Conservation (phyloP, 176 grass and related monocot genomes). For the Aegilops speltoides region DNA sequence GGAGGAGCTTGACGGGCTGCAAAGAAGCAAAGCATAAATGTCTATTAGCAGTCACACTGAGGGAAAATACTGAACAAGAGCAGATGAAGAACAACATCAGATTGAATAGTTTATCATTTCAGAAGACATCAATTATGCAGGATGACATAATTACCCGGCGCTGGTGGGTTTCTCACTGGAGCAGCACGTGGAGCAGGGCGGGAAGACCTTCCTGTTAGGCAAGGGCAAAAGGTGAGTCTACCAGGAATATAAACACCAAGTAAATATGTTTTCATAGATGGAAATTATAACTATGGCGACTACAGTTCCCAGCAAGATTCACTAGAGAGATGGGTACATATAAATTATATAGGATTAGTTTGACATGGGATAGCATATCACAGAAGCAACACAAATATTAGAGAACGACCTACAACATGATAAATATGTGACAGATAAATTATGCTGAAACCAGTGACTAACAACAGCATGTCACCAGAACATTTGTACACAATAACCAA, state of each 20-base stretch:
- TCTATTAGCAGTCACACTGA: not conserved
- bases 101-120: not conserved
- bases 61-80: not conserved
- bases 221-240: not conserved
- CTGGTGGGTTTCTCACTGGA: constrained; percentile 65
- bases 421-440: not conserved
- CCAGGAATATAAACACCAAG: not conserved
- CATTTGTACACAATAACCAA: not conserved
- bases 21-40: not conserved
- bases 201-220: constrained; percentile 60
- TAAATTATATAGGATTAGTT: not conserved
- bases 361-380: not conserved
- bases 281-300: not conserved
- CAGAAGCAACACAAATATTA: not conserved
- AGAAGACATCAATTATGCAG: not conserved
- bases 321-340: not conserved
- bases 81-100: not conserved
- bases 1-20: constrained; percentile 62
- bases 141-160: constrained; percentile 47
- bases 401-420: not conserved
- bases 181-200: constrained; percentile 72
- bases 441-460: not conserved
- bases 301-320: not conserved
- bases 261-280: no score
- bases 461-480: not conserved